Evolutionary conservation across 2,329 filamentous ascomycete species (phyloP), one percentile per base, ranked within the genome.

Genomic region (Biscogniauxia mediterranea): DNA sequence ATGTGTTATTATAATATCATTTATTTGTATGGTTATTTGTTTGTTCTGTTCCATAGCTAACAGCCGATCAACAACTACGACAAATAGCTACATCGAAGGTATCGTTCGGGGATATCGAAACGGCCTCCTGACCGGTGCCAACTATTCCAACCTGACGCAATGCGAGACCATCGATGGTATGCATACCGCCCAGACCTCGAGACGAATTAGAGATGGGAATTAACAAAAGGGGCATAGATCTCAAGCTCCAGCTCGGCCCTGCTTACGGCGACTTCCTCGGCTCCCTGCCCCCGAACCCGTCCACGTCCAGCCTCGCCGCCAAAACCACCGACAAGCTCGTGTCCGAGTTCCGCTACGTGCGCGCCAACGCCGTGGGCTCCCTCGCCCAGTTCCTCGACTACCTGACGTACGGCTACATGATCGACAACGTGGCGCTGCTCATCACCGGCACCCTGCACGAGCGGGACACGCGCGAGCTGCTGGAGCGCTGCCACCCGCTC

Each of bases 361-460:
- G 96, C 69, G 93, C 93, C 64, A 97, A 99, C 74, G 91, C 94
- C 26, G 92, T 92, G 1, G 95, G 95, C 17, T 92, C 93, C 0
- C 87, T 97, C 46, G 89, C 93, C 65, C 93, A 92, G 75, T 99
- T 99, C 78, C 93, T 99, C 86, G 93, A 98, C 77, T 99, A 97
- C 78, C 83, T 99, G 64, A 99, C 95, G 1, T 99, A 99, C 76
- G 94, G 93, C 64, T 99, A 99, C 83, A 99, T 99, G 95, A 99
- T 99, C 78, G 95, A 99, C 80, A 99, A 99, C 72, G 93, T 99
- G 57, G 95, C 96, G 49, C 89, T 99, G 50, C 87, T 99, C 72
- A 99, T 99, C 77, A 99, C 95, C 21, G 95, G 95, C 64, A 99
- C 95, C 13, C 85, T 99, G 28, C 95, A 99, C 79, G 96, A 99